Evolutionary conservation across 305 asterid genomes (phyloP).

Genomic region (Salvia sclarea): DNA sequence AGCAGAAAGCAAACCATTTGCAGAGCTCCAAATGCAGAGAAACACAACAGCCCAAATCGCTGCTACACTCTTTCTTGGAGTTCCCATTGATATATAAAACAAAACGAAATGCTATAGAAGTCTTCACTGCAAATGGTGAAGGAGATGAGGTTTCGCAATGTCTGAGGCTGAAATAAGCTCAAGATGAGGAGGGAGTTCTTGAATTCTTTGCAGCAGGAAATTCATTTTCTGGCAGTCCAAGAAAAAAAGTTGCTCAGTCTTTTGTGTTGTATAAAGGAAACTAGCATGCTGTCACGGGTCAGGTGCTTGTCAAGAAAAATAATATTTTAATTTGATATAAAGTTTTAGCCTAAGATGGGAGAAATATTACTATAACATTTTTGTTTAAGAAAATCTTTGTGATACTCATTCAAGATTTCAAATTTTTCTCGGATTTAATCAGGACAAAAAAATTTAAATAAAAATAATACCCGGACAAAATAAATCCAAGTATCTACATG

Average conservation of each 20-base stretch:
- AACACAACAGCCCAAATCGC: slow-evolving; percentile 41
- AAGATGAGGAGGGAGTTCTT: slow-evolving; percentile 38
- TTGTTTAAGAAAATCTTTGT: neutral
- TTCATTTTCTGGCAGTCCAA: slow-evolving; percentile 45
- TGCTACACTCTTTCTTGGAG: slow-evolving; percentile 39
- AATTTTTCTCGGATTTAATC: slow-evolving; percentile 12
- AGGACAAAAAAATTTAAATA: slow-evolving; percentile 15
- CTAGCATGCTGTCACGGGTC: slow-evolving; percentile 85
- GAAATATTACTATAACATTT: slow-evolving; percentile 23
- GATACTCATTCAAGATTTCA: slow-evolving; percentile 28
- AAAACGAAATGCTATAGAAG: neutral
- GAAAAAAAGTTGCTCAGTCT: slow-evolving; percentile 44
- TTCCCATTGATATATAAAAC: slow-evolving; percentile 29
- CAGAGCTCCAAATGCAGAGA: slow-evolving; percentile 51
- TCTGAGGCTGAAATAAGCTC: slow-evolving; percentile 34
- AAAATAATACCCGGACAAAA: slow-evolving; percentile 38
- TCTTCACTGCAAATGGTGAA: slow-evolving; percentile 29
- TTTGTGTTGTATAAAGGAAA: slow-evolving; percentile 61
- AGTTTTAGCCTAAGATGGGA: slow-evolving; percentile 39
- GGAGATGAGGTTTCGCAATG: slow-evolving; percentile 34
- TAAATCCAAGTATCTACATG: slow-evolving; percentile 40
- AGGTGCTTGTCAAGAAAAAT: slow-evolving; percentile 57
- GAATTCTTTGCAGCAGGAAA: slow-evolving; percentile 42
- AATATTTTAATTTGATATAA: slow-evolving; percentile 36
- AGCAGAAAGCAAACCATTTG: slow-evolving; percentile 67